Percentiles rank a stretch among this genome's conserved stretches.
Evolutionary conservation across 1,139 yeast genomes (phyloP).

Genomic region (Zhuliangozyma blackwelliae): DNA sequence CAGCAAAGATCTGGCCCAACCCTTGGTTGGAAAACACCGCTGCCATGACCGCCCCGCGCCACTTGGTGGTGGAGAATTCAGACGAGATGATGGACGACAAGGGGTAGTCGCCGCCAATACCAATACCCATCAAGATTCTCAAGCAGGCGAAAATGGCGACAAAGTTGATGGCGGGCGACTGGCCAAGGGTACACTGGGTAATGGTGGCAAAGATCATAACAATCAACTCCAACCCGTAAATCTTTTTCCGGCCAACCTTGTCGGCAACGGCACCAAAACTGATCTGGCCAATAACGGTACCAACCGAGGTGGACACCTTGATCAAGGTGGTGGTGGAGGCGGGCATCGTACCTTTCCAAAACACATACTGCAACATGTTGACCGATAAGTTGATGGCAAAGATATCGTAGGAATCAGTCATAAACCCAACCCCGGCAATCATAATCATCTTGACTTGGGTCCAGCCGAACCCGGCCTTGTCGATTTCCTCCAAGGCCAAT

Average conservation of each 20-base stretch:
- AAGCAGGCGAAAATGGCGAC: constrained; percentile 67
- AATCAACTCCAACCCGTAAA: constrained; percentile 82
- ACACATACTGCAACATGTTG: constrained; percentile 70
- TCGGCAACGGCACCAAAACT: constrained; percentile 86
- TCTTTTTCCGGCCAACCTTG: constrained; percentile 78
- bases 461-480: constrained; percentile 82
- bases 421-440: constrained; percentile 93
- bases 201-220: constrained; percentile 78
- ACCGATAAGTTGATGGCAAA: constrained; percentile 83
- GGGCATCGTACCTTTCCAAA: constrained; percentile 62
- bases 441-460: constrained; percentile 80
- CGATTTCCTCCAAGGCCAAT: constrained; percentile 83
- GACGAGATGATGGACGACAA: constrained; percentile 89
- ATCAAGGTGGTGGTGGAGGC: constrained; percentile 66
- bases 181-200: constrained; percentile 69
- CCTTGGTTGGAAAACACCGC: constrained; percentile 93
- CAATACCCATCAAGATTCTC: constrained; percentile 87
- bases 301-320: constrained; percentile 87
- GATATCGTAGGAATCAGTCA: constrained; percentile 89
- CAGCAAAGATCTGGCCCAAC: constrained; percentile 85
- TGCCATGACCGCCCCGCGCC: constrained; percentile 97
- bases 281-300: constrained; percentile 90
- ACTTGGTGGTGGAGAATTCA: constrained; percentile 83
- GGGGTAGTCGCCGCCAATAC: constrained; percentile 99
- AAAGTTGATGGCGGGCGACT: constrained; percentile 65